A percentile compares a stretch with the other conserved stretches of the same genome.
Evolutionary conservation across 1,284 basidiomycete species (phyloP).

Genomic region (Naganishia albida): DNA sequence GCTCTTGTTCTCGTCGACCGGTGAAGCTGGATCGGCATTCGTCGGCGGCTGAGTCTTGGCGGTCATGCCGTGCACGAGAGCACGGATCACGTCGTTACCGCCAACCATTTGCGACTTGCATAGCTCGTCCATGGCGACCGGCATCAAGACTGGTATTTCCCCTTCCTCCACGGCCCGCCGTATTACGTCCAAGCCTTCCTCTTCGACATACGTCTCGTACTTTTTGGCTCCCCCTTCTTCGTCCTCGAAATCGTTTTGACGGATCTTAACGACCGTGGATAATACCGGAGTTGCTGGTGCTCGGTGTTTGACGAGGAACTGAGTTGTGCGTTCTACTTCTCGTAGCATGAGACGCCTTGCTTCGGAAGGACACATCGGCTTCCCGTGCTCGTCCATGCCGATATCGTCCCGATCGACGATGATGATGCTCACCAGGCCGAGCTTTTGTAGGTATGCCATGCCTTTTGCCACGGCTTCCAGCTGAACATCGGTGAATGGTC

Average conservation of each 20-base stretch:
- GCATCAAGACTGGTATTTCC: conserved; percentile 95
- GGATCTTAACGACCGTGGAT: conserved; percentile 64
- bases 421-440: conserved; percentile 91
- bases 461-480: conserved; percentile 91
- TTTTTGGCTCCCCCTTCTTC: conserved; percentile 39
- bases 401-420: conserved; percentile 88
- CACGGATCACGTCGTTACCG: conserved; percentile 87
- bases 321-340: conserved; percentile 79
- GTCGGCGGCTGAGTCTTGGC: conserved; percentile 40
- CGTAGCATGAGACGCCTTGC: conserved; percentile 72
- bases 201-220: conserved; percentile 54
- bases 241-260: conserved; percentile 51
- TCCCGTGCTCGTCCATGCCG: conserved; percentile 44
- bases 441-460: conserved; percentile 90
- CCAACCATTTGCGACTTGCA: conserved; percentile 82
- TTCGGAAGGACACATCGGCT: conserved; percentile 28
- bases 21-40: conserved; percentile 17
- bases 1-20: conserved; percentile 24
- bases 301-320: conserved; percentile 78
- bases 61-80: conserved; percentile 84
- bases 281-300: conserved; percentile 83
- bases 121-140: conserved; percentile 87
- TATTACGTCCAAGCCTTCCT: conserved; percentile 76
- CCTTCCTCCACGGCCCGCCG: conserved; percentile 84
- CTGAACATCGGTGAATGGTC: conserved; percentile 93